These are phyloP conservation scores for Neobulgaria alba DNA, from an alignment of 2,329 filamentous ascomycete genomes.

Conservation along the genomic window DNA sequence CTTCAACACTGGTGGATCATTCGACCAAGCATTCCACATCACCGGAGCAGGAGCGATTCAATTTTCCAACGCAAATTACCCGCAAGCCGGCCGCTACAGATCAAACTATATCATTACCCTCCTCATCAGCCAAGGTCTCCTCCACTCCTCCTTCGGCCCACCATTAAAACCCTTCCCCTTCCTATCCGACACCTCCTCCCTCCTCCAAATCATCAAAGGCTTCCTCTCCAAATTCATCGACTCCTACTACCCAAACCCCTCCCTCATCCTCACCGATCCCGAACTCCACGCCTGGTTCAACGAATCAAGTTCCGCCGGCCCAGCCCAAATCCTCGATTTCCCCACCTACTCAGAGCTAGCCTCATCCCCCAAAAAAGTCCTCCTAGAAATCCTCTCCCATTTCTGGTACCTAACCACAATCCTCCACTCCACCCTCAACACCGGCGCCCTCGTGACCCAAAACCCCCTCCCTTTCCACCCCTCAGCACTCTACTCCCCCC, in stretches of 20 bases:
- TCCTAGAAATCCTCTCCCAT: conserved; percentile 37
- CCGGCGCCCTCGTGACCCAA: conserved; percentile 31
- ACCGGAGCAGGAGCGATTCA: conserved; percentile 6
- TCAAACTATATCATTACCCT: conserved; percentile 33
- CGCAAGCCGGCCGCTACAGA: conserved; percentile 27
- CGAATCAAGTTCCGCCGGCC: conserved; percentile 32
- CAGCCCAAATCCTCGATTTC: conserved; percentile 34
- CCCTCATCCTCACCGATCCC: conserved; percentile 29
- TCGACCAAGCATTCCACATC: conserved; percentile 13
- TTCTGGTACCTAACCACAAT: conserved; percentile 31
- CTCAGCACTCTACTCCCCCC: conserved; percentile 32
- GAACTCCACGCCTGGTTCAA: conserved; percentile 38
- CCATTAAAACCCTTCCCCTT: conserved; percentile 36
- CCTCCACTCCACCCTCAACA: conserved; percentile 36
- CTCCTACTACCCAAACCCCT: conserved; percentile 34
- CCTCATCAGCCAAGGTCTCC: conserved; percentile 33
- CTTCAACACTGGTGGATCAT: conserved; percentile 9
- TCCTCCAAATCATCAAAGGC: conserved; percentile 29
- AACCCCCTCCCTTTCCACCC: conserved; percentile 36
- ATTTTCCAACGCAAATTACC: conserved; percentile 9
- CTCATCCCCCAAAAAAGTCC: conserved; percentile 23
- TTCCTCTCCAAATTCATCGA: conserved; percentile 37
- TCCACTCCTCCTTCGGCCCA: conserved; percentile 31
- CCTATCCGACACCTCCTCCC: conserved; percentile 34
- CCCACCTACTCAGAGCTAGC: conserved; percentile 25